phyloP scores from a whole-genome alignment of 2,329 filamentous ascomycete species.

The Colletotrichum sp. region DNA sequence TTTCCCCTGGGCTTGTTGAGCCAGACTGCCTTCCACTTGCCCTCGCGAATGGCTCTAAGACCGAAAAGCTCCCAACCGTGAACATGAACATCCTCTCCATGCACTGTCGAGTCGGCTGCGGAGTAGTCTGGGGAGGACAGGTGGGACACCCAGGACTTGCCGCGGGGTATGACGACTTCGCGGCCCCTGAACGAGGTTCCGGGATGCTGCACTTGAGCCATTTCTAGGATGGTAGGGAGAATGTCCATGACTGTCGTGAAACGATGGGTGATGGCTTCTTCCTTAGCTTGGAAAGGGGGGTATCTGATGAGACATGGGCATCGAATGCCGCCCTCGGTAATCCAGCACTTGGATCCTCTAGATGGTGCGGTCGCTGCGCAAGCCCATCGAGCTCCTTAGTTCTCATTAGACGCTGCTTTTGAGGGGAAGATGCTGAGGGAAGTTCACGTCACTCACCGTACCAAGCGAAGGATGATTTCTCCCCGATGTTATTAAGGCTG shows the following conservation, averaged over 20 bases:
- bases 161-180: constrained; percentile 55
- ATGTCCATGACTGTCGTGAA: constrained; percentile 59
- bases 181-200: constrained; percentile 43
- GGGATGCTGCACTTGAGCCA: constrained; percentile 48
- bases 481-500: constrained; percentile 54
- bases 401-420: background rate
- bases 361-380: constrained; percentile 37
- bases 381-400: constrained; percentile 46
- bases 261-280: constrained; percentile 41
- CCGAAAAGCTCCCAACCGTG: constrained; percentile 62
- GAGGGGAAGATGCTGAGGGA: background rate
- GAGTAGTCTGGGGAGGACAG: constrained; percentile 24
- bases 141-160: constrained; percentile 49
- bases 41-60: constrained; percentile 55
- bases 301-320: constrained; percentile 45
- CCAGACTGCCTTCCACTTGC: constrained; percentile 63
- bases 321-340: background rate
- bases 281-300: constrained; percentile 11
- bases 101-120: constrained; percentile 39
- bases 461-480: constrained; percentile 54
- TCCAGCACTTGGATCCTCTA: background rate
- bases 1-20: constrained; percentile 53
- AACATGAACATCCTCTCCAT: constrained; percentile 53
- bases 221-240: constrained; percentile 50
- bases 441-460: constrained; percentile 38